Evolutionary conservation across 2,329 filamentous ascomycete genomes (phyloP).

Genomic region (Xylariaceae sp.): DNA sequence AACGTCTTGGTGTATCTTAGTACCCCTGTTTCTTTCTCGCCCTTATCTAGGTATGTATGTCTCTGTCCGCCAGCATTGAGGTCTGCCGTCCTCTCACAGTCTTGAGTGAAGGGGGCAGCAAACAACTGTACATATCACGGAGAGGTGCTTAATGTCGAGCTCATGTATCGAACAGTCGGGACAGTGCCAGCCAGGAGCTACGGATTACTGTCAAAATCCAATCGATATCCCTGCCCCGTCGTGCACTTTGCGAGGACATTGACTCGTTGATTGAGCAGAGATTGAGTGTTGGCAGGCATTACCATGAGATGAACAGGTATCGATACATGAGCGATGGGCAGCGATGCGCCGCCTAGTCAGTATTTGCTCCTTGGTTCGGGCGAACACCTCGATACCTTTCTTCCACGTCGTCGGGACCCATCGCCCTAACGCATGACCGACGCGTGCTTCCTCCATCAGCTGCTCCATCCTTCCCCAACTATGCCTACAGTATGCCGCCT

Average conservation of each 20-base stretch:
- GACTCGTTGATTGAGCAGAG: constrained; percentile 5
- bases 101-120: too few species aligned
- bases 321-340: constrained; percentile 37
- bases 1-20: too few species aligned
- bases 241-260: constrained; percentile 4
- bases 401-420: constrained; percentile 30
- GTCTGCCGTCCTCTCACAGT: too few species aligned
- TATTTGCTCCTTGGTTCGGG: constrained; percentile 21
- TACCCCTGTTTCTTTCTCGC: too few species aligned
- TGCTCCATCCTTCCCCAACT: too few species aligned
- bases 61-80: too few species aligned
- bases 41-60: too few species aligned
- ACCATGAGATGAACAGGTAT: constrained; percentile 23
- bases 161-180: too few species aligned
- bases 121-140: too few species aligned
- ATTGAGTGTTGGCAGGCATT: constrained; percentile 9
- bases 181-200: too few species aligned
- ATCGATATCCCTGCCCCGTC: not conserved
- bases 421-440: constrained; percentile 26
- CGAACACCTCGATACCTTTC: constrained; percentile 11
- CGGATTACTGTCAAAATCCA: not conserved
- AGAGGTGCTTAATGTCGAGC: too few species aligned
- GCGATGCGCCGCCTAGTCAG: constrained; percentile 34
- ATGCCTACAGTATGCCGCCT: too few species aligned
- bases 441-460: constrained; percentile 10